These are phyloP conservation scores for Flaveria sonorensis DNA, from an alignment of 129 eudicot species.

Conservation along the genomic window DNA sequence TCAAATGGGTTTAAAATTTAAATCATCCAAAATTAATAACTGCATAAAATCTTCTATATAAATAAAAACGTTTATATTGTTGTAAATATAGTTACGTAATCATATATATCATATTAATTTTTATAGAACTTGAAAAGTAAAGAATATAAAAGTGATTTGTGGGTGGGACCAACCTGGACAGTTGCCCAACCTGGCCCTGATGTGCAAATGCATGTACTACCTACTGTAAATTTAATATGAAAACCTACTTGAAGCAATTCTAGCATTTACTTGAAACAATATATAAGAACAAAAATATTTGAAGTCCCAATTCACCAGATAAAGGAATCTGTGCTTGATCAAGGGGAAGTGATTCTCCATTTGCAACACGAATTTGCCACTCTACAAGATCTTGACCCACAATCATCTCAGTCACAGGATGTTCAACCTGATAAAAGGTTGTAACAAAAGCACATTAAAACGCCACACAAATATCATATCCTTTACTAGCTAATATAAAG, in stretches of 20 bases:
- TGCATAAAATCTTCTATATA: not conserved
- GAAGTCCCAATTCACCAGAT: conserved; percentile 55
- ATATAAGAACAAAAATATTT: conserved; percentile 2
- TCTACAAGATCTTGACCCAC: conserved; percentile 99
- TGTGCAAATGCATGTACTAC: not conserved
- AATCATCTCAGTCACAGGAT: conserved; percentile 99
- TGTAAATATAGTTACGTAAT: not conserved
- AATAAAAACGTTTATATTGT: not conserved
- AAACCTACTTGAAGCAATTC: conserved; percentile 1
- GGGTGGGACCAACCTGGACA: not conserved
- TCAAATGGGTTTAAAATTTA: not conserved
- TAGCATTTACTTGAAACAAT: not conserved
- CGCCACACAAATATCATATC: conserved; percentile 15
- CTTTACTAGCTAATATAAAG: not conserved
- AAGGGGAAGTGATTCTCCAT: conserved; percentile 92
- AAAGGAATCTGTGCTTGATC: conserved; percentile 77
- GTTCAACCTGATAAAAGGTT: conserved; percentile 73
- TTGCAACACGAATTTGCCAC: conserved; percentile 98
- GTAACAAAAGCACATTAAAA: not conserved
- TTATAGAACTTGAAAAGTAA: not conserved
- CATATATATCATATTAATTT: not conserved
- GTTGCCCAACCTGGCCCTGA: not conserved
- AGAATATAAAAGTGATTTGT: not conserved
- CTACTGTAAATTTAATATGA: not conserved
- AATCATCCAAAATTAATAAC: not conserved